Conservation (phyloP, 768 basidiomycete species). For the Wakefieldia striispora region DNA sequence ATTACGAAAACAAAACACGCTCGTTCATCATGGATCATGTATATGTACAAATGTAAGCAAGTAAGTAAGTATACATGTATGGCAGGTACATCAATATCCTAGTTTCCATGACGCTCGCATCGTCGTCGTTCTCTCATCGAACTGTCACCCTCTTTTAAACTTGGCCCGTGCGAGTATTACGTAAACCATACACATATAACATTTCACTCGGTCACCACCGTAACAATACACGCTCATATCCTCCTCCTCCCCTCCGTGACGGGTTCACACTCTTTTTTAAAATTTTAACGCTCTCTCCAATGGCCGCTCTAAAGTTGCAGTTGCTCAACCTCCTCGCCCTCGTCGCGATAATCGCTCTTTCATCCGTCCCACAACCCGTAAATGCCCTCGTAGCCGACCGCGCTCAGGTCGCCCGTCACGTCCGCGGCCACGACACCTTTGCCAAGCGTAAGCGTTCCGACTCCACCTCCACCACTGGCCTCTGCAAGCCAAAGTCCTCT, state of each 20-base stretch:
- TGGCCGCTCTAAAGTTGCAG: conserved; percentile 51
- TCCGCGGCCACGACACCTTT: conserved; percentile 43
- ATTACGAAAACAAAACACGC: conserved; percentile 30
- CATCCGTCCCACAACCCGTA: conserved; percentile 45
- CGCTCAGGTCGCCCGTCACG: conserved; percentile 43
- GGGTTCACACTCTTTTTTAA: conserved; percentile 12
- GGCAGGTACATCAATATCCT: no score
- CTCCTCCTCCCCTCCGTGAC: conserved; percentile 19
- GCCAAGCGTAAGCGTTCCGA: conserved; percentile 51
- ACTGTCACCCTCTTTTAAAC: not conserved
- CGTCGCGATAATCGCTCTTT: conserved; percentile 54
- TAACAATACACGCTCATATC: not conserved
- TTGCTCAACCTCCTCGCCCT: conserved; percentile 59
- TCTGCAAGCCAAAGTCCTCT: conserved; percentile 52
- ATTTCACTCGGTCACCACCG: not conserved
- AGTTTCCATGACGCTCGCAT: conserved; percentile 43
- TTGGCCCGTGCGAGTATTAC: conserved; percentile 26
- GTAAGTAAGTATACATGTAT: no score
- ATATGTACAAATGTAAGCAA: no score
- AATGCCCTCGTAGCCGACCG: conserved; percentile 49
- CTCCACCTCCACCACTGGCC: conserved; percentile 32
- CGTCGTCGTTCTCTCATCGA: conserved; percentile 1
- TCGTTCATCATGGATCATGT: no score
- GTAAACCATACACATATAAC: conserved; percentile 11
- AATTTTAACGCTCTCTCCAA: conserved; percentile 20